Evolutionary conservation across 73 alveolate species (phyloP).

Genomic region (Breviolum minutum): DNA sequence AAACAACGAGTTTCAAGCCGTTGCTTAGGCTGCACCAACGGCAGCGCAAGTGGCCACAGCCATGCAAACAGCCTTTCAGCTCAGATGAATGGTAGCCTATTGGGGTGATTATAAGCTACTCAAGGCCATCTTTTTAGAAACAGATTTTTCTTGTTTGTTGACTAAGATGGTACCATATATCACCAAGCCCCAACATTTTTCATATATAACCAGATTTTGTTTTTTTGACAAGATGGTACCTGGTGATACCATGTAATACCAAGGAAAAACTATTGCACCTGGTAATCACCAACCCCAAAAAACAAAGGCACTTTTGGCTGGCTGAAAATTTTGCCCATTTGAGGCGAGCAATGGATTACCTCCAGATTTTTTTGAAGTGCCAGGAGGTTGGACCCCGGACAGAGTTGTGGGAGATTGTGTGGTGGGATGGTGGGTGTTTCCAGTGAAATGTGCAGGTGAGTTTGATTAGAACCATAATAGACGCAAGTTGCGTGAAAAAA

Average conservation of each 20-base stretch:
- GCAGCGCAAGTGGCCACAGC: constrained; percentile 78
- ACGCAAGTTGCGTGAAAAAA: too few species aligned
- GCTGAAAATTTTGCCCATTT: background rate
- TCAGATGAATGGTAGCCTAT: background rate
- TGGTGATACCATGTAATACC: too few species aligned
- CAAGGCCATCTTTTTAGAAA: background rate
- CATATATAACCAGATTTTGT: too few species aligned
- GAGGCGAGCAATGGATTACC: constrained; percentile 64
- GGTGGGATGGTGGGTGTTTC: too few species aligned
- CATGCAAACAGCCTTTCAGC: constrained; percentile 4
- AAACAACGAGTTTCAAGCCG: background rate
- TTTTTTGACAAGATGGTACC: too few species aligned
- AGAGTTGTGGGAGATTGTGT: too few species aligned
- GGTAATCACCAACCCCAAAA: too few species aligned
- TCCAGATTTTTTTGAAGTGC: constrained; percentile 30
- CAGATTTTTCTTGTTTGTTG: background rate
- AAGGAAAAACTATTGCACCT: background rate
- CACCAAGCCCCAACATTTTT: too few species aligned
- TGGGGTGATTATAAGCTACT: background rate
- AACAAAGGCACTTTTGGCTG: background rate
- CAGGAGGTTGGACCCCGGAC: background rate
- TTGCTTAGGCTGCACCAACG: constrained; percentile 53
- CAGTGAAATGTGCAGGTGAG: too few species aligned
- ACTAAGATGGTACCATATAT: too few species aligned
- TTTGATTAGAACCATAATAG: too few species aligned